A percentile compares a stretch with the other conserved stretches of the same genome.
These are phyloP conservation scores for Kregervanrija delftensis DNA, from an alignment of 805 yeast species.

Conservation along the genomic window DNA sequence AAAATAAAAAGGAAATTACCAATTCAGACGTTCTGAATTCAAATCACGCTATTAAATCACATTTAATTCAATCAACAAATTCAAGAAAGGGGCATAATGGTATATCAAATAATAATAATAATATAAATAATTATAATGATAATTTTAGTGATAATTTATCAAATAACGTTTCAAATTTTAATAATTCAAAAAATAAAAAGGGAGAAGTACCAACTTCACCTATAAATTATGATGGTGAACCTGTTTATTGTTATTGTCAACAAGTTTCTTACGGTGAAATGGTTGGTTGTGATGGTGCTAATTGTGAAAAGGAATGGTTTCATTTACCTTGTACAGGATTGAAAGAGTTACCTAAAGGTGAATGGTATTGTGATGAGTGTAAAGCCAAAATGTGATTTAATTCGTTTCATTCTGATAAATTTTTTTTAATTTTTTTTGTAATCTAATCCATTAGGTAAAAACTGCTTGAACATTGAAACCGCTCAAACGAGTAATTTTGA, in stretches of 20 bases:
- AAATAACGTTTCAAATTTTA: neutral
- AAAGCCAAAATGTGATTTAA: slow-evolving; percentile 14
- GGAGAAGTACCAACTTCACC: slow-evolving; percentile 11
- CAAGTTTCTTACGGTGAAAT: slow-evolving; percentile 97
- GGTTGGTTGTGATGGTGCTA: slow-evolving; percentile 98
- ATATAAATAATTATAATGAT: neutral
- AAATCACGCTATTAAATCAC: too few species aligned
- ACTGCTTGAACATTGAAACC: too few species aligned
- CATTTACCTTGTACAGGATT: slow-evolving; percentile 90
- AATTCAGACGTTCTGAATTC: too few species aligned
- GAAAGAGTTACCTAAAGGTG: slow-evolving; percentile 78
- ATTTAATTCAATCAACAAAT: too few species aligned
- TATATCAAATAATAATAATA: too few species aligned
- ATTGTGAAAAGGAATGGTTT: slow-evolving; percentile 92
- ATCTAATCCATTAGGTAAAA: too few species aligned
- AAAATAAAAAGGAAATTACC: slow-evolving; percentile 9
- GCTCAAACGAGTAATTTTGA: too few species aligned
- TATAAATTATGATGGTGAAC: slow-evolving; percentile 40
- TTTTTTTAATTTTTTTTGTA: too few species aligned
- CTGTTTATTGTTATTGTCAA: slow-evolving; percentile 91
- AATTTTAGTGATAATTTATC: neutral
- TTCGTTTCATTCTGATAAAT: too few species aligned
- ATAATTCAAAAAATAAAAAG: slow-evolving; percentile 4
- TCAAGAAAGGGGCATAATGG: too few species aligned
- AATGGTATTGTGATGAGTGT: slow-evolving; percentile 77